Percentiles rank a stretch among this genome's conserved stretches.
These are phyloP conservation scores for Ceratocystiopsis sp. DNA, from an alignment of 2,329 filamentous ascomycete species.

Conservation along the genomic window DNA sequence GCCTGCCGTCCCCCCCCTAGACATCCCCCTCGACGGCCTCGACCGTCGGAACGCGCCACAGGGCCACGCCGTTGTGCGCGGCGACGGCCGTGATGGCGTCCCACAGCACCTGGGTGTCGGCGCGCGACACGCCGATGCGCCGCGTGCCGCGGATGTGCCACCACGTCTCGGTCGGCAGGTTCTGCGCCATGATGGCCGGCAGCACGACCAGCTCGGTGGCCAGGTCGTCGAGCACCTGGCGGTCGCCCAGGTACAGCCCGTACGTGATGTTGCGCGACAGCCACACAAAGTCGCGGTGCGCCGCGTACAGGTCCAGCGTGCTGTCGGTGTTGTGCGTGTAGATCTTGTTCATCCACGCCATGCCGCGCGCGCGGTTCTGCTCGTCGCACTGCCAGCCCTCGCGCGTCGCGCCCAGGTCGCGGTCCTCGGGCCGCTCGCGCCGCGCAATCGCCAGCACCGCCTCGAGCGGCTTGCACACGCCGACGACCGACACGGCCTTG, in stretches of 20 bases:
- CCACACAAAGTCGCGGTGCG: slow-evolving; percentile 27
- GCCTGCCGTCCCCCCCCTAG: background rate
- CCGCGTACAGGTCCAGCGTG: slow-evolving; percentile 19
- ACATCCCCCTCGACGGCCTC: slow-evolving; percentile 15
- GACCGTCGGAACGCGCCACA: slow-evolving; percentile 14
- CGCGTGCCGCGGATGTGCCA: slow-evolving; percentile 37
- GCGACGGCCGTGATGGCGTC: slow-evolving; percentile 11
- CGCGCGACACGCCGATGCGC: slow-evolving; percentile 27
- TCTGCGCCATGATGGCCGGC: slow-evolving; percentile 40
- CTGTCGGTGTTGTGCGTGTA: slow-evolving; percentile 30
- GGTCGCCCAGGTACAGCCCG: slow-evolving; percentile 38
- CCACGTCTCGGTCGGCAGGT: slow-evolving; percentile 30
- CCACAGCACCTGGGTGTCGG: slow-evolving; percentile 22
- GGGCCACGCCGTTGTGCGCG: slow-evolving; percentile 9
- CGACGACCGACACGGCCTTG: slow-evolving; percentile 39
- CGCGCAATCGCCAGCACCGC: slow-evolving; percentile 37
- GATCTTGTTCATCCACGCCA: slow-evolving; percentile 37
- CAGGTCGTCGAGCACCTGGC: slow-evolving; percentile 32
- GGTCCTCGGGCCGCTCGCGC: slow-evolving; percentile 35
- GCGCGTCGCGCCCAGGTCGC: slow-evolving; percentile 35
- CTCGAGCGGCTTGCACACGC: slow-evolving; percentile 46
- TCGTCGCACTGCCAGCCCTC: slow-evolving; percentile 41
- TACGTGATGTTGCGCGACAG: slow-evolving; percentile 38
- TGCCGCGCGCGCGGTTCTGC: slow-evolving; percentile 33
- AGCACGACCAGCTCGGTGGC: slow-evolving; percentile 39